Evolutionary conservation across 2,329 filamentous ascomycete species (phyloP), one percentile per base, ranked within the genome.

Genomic region (Bipolaris zeicola): DNA sequence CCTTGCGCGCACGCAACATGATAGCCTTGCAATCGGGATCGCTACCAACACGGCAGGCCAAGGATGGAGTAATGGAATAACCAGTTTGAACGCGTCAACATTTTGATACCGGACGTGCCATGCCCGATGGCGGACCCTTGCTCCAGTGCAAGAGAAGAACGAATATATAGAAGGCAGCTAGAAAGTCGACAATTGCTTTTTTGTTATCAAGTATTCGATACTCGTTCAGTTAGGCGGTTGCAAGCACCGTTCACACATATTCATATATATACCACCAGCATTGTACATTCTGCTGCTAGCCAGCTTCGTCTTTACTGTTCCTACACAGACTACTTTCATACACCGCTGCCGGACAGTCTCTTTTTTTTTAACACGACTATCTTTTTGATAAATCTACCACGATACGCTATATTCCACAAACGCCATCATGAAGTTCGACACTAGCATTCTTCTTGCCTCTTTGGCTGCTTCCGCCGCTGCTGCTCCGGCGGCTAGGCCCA

Each of bases 371-470:
- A 31, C 10, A 34, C n/a, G 10, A n/a, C 7, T 46, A 43, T 47
- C n/a, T 49, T 41, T 41, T 42, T 28, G 13, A 31, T 10, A 45
- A 20, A 24, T 2, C 1, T 8, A 42, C 10, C 13, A 42, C 13
- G 11, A 28, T n/a, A 16, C 37, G 34, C 45, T 49, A 20, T 20
- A 46, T 48, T 38, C 50, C 18, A 38, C 6, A 48, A 16, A 18
- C 6, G 37, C 36, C 60, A 70, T 52, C 4, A 73, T 73, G 71
- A 71, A 68, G 57, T 69, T 72, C 58, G 64, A 67, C 33, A 56
- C 62, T n/a, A 62, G 67, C 24, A 42, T 73, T 24, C 52, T 71
- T 31, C 33, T 71, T 34, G 67, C 65, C 57, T 60, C 69, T 34
- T 57, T 70, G 62, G 71, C 69, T 13, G 58, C 61, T 2, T 63